A percentile compares a stretch with the other conserved stretches of the same genome.
These are phyloP conservation scores for Mycena belliarum DNA, from an alignment of 768 basidiomycete species.

Conservation along the genomic window DNA sequence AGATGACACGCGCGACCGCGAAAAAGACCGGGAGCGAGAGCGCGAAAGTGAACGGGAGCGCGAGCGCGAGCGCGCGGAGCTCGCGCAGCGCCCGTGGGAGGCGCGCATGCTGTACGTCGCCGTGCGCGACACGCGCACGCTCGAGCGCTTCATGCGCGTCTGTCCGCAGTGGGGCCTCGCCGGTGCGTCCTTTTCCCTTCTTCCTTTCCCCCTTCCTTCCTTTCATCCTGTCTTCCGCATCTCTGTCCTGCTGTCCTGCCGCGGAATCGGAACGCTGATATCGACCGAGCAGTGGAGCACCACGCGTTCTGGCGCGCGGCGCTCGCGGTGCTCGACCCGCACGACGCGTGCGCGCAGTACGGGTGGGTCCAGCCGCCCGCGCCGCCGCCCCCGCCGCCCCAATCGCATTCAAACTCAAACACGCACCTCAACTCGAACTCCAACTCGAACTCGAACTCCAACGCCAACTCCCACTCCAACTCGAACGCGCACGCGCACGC, in stretches of 20 bases:
- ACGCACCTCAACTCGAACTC: too few relatives aligned
- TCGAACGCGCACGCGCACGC: too few relatives aligned
- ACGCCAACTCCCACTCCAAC: too few relatives aligned
- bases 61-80: too few relatives aligned
- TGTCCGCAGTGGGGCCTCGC: not conserved
- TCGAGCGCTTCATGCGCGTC: not conserved
- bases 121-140: not conserved
- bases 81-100: not conserved
- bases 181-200: not conserved
- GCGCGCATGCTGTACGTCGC: not conserved
- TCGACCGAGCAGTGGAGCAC: constrained; percentile 1
- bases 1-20: not conserved
- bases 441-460: too few relatives aligned
- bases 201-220: not conserved
- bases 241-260: too few relatives aligned
- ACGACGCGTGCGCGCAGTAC: not conserved
- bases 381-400: not conserved
- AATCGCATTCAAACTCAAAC: too few relatives aligned
- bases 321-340: constrained; percentile 6
- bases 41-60: not conserved
- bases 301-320: constrained; percentile 6
- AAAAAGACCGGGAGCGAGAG: not conserved
- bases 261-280: too few relatives aligned
- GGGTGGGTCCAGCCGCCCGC: not conserved
- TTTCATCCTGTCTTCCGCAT: not conserved